Evolutionary conservation across 345 rosid genomes (phyloP), one percentile per base, ranked within the genome.

Genomic region (Alliaria petiolata): DNA sequence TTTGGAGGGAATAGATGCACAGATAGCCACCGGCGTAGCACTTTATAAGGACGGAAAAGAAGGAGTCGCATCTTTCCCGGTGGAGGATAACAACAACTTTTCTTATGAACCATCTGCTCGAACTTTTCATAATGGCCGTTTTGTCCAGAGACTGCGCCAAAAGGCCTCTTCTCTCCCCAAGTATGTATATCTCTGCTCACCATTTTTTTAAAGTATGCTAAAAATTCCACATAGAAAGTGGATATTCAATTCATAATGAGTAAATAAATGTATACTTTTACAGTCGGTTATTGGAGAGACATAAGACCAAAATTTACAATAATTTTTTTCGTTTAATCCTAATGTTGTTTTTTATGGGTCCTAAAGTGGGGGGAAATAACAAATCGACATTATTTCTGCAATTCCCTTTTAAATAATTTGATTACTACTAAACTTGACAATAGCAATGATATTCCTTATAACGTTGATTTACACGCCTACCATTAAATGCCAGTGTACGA

Each of bases 1-100:
- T 50, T 64, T 81, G 52, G 58, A 75, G 33, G 63, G 39, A 33
- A 81, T 81, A 13, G 84, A 78, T 40, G 65, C 72, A 12, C 84
- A 81, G 10, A 28, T 1, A 44, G 13, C 57, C 3, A 25, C 42
- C 0, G 80, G 73, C 14, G 26, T 67, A 31, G 7, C 38, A 51
- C 1, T 78, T 17, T 71, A 56, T 42, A 78, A 62, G 44, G 75
- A 81, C 15, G 82, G 78, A 3, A 35, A 52, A 42, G 14, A 44
- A 12, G 22, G 62, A 8, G 8, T 5, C 4, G 0, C 36, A 9
- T 3, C 63, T 62, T 78, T 4, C 51, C 80, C 82, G 0, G 28
- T 57, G 13, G 47, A 73, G 3, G n/a, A n/a, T n/a, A 12, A 66
- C 10, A 78, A 74, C 45, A 71, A 70, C 4, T 74, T 67, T 44